Conservation (phyloP, 805 yeast genomes). For the Wickerhamomyces kurtzmanii region DNA sequence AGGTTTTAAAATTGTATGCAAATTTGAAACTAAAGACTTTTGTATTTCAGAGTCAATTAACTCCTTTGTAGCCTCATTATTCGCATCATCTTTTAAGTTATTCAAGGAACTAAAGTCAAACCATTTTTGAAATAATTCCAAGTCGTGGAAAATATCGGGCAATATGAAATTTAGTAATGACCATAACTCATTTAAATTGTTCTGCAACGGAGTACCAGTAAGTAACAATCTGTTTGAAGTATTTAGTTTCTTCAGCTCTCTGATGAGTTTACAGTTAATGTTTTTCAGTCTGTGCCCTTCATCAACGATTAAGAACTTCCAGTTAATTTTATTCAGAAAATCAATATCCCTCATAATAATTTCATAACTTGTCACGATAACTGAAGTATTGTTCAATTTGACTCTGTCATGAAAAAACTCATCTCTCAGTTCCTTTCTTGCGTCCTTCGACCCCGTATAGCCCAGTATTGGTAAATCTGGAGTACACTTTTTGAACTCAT, state of each 20-base stretch:
- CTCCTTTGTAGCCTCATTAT: conserved; percentile 31
- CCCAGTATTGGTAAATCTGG: conserved; percentile 55
- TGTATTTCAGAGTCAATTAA: conserved; percentile 50
- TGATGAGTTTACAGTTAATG: conserved; percentile 65
- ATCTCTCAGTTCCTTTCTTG: conserved; percentile 37
- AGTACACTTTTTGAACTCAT: conserved; percentile 63
- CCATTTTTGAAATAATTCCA: conserved; percentile 88
- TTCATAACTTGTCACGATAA: conserved; percentile 79
- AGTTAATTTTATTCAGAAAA: conserved; percentile 38
- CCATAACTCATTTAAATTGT: conserved; percentile 87
- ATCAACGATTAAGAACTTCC: conserved; percentile 87
- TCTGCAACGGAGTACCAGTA: conserved; percentile 96
- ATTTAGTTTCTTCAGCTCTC: conserved; percentile 54
- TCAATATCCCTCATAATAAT: conserved; percentile 60
- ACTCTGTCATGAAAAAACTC: conserved; percentile 7
- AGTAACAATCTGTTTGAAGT: conserved; percentile 67
- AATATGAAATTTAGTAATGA: conserved; percentile 80
- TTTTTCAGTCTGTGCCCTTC: conserved; percentile 94
- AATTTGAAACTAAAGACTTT: conserved; percentile 55
- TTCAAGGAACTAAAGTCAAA: conserved; percentile 69
- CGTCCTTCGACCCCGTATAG: conserved; percentile 55
- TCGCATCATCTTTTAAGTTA: conserved; percentile 19
- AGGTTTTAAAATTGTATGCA: conserved; percentile 85
- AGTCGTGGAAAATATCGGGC: conserved; percentile 89
- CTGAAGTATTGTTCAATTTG: conserved; percentile 25